These are phyloP conservation scores for Colletotrichum ledebouriae DNA, from an alignment of 2,329 filamentous ascomycete genomes.

Conservation along the genomic window DNA sequence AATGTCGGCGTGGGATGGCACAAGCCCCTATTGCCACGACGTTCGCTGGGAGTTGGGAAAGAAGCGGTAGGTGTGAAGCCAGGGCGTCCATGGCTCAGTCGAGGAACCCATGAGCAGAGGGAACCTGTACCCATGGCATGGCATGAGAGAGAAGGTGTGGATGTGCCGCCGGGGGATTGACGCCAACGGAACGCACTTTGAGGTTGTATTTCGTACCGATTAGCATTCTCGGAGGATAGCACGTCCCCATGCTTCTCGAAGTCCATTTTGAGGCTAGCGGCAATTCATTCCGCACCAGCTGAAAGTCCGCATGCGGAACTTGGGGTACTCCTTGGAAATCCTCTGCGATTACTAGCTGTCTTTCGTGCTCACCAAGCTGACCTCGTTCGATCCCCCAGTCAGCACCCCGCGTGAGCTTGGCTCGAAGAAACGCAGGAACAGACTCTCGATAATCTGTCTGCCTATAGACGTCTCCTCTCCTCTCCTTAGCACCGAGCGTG, in stretches of 20 bases:
- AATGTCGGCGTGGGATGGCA: conserved; percentile 18
- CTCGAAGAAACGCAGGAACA: too few relatives aligned
- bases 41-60: not conserved
- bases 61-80: not conserved
- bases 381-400: not conserved
- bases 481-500: too few relatives aligned
- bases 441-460: too few relatives aligned
- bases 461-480: too few relatives aligned
- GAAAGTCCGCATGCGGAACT: conserved; percentile 29
- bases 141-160: conserved; percentile 3
- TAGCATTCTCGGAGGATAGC: conserved; percentile 1
- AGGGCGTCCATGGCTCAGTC: conserved; percentile 5
- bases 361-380: conserved; percentile 14
- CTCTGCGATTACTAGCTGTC: not conserved
- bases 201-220: not conserved
- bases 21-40: conserved; percentile 23
- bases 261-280: conserved; percentile 26
- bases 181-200: not conserved
- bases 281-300: conserved; percentile 16
- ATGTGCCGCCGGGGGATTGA: conserved; percentile 13
- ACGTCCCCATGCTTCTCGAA: not conserved
- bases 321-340: conserved; percentile 11
- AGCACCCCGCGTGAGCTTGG: too few relatives aligned
- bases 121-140: not conserved
- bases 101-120: not conserved